Evolutionary conservation across 768 basidiomycete genomes (phyloP), one percentile per base, ranked within the genome.

Genomic region (Psilocybe cubensis): DNA sequence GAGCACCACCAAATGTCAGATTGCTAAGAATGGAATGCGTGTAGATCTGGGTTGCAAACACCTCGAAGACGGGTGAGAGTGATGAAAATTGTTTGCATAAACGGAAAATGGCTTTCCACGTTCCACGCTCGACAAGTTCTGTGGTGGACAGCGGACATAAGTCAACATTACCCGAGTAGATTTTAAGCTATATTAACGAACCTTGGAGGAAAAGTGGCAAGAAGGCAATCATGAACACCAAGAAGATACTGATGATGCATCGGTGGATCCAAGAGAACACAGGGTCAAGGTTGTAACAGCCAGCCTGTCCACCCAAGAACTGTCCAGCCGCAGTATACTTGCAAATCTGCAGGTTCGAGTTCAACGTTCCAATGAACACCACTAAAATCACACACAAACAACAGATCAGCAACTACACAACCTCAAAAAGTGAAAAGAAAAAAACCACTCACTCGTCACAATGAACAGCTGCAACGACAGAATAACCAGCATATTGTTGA

Each of bases 401-500:
- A 20, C 52, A 69, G 18, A 74, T 56, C 10, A 31, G 45, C 52
- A 14, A 40, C 9, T 35, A 53, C 8, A 44, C 55, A 6, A 31
- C n/a, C n/a, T n/a, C n/a, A n/a, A 58, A 9, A 31, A 24, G 11
- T n/a, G 18, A 38, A 44, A 29, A 47, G 21, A 53, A 28, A 56
- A 24, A 54, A 50, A 51, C 20, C 25, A 83, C 92, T 65, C 68
- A 94, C 92, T 85, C 4, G 94, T 93, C 52, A 96, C 80, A 66
- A 98, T 83, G 83, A 99, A 98, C 58, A 96, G 77, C 72, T 98
- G 96, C 24, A 98, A 92, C 35, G 97, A 96, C 63, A 97, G 75
- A 69, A 99, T 99, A 74, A 99, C 91, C 70, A 98, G 79, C 86
- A 98, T 98, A 73, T 98, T 99, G 83, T 99, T 98, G 79, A 99